Conservation (phyloP, 805 yeast species). For the Maudiozyma pseudohumilis region DNA sequence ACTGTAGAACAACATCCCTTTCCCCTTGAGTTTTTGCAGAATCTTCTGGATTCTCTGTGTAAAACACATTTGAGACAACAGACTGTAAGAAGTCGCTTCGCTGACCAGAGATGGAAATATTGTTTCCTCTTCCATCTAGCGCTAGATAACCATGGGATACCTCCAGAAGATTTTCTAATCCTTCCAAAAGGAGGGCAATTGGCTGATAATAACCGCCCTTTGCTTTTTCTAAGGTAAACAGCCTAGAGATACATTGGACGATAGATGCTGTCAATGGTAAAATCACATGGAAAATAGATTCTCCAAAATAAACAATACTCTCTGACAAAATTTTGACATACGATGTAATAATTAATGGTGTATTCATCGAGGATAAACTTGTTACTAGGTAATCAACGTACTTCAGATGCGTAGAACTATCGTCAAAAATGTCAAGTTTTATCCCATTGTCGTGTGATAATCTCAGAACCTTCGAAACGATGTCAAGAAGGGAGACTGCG, state of each 20-base stretch:
- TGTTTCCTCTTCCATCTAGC: conserved; percentile 23
- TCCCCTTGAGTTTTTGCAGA: conserved; percentile 35
- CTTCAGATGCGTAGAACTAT: conserved; percentile 23
- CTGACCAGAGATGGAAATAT: conserved; percentile 8
- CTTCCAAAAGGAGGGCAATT: conserved; percentile 38
- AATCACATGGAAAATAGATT: conserved; percentile 46
- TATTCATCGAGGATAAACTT: conserved; percentile 38
- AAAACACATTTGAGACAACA: conserved; percentile 28
- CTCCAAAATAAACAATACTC: conserved; percentile 40
- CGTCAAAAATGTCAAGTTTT: conserved; percentile 25
- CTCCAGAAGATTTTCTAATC: conserved; percentile 56
- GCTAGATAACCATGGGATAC: conserved; percentile 47
- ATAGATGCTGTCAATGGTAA: conserved; percentile 43
- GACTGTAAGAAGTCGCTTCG: conserved; percentile 26
- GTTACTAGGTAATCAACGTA: conserved; percentile 38
- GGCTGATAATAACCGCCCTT: conserved; percentile 38
- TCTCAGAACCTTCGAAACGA: conserved; percentile 25
- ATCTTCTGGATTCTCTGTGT: conserved; percentile 28
- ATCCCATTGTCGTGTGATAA: conserved; percentile 26
- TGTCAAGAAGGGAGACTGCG: conserved; percentile 25
- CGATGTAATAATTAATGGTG: conserved; percentile 29
- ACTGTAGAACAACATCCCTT: conserved; percentile 45
- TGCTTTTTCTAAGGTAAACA: conserved; percentile 13
- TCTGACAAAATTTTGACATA: conserved; percentile 39
- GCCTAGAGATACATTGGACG: conserved; percentile 19